phyloP scores from a whole-genome alignment of 2,329 filamentous ascomycete species.

The Nectriaceae sp. region DNA sequence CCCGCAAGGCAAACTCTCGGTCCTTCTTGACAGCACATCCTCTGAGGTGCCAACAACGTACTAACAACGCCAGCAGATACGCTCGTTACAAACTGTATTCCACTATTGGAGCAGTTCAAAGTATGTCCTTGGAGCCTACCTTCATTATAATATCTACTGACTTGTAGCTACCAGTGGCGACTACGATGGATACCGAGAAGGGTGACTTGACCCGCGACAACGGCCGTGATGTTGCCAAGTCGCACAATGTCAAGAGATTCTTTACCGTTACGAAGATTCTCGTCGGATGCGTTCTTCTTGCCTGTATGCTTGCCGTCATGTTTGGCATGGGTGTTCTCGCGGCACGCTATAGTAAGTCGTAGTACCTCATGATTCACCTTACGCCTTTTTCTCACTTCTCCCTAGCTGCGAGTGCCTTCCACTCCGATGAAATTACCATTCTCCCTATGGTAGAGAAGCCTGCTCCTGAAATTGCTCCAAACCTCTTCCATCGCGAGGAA shows the following conservation, averaged over 20 bases:
- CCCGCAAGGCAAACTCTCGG: neutral
- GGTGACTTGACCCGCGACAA: constrained; percentile 6
- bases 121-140: constrained; percentile 10
- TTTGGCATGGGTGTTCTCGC: constrained; percentile 33
- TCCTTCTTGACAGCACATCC: neutral
- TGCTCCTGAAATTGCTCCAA: neutral
- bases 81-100: constrained; percentile 17
- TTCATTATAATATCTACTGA: constrained; percentile 13
- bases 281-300: constrained; percentile 7
- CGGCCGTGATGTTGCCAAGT: constrained; percentile 3
- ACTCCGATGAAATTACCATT: neutral
- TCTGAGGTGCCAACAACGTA: neutral
- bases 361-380: neutral
- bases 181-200: constrained; percentile 30
- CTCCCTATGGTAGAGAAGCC: neutral
- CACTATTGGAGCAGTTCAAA: constrained; percentile 14
- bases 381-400: constrained; percentile 8
- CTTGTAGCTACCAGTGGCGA: constrained; percentile 23
- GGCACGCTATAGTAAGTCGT: constrained; percentile 27
- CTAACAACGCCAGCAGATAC: constrained; percentile 16
- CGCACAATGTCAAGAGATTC: constrained; percentile 11
- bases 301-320: constrained; percentile 22
- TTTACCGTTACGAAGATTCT: constrained; percentile 15
- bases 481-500: constrained; percentile 17
- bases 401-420: constrained; percentile 5